These are phyloP conservation scores for Mycena haematopus DNA, from an alignment of 768 basidiomycete genomes.

Conservation along the genomic window DNA sequence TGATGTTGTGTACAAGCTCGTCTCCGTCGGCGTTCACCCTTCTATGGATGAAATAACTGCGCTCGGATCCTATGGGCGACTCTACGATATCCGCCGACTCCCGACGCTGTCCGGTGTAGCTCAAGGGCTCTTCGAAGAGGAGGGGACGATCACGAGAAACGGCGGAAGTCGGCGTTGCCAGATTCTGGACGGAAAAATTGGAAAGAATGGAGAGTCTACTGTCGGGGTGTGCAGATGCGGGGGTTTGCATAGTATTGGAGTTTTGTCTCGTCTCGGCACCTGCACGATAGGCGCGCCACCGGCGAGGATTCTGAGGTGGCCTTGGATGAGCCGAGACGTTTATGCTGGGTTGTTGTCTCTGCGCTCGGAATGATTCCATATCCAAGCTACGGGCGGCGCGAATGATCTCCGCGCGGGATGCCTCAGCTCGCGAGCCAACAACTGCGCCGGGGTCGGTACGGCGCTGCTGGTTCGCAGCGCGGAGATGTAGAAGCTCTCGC, in stretches of 20 bases:
- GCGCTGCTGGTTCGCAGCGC: slow-evolving; percentile 31
- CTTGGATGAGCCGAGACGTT: slow-evolving; percentile 17
- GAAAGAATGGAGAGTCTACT: slow-evolving; percentile 47
- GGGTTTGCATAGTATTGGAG: slow-evolving; percentile 31
- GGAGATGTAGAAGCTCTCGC: slow-evolving; percentile 35
- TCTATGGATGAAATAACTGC: slow-evolving; percentile 45
- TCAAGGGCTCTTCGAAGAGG: slow-evolving; percentile 49
- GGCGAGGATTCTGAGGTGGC: slow-evolving; percentile 30
- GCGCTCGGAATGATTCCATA: slow-evolving; percentile 22
- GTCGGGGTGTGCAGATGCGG: slow-evolving; percentile 34
- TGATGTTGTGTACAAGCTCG: slow-evolving; percentile 47
- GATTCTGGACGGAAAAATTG: slow-evolving; percentile 47
- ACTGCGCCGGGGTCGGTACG: slow-evolving; percentile 33
- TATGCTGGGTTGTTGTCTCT: slow-evolving; percentile 15
- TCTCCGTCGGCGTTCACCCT: slow-evolving; percentile 44
- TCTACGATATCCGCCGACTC: slow-evolving; percentile 26
- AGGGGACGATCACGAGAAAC: slow-evolving; percentile 39
- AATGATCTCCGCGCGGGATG: slow-evolving; percentile 17
- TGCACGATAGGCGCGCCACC: slow-evolving; percentile 32
- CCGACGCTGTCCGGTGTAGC: slow-evolving; percentile 32
- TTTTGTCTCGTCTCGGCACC: slow-evolving; percentile 28
- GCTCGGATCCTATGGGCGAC: slow-evolving; percentile 28
- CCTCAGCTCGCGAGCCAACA: slow-evolving; percentile 19
- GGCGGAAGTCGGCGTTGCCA: slow-evolving; percentile 43
- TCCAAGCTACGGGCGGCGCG: slow-evolving; percentile 33